Conservation (phyloP, 2,329 filamentous ascomycete genomes). For the Diplodia intermedia region DNA sequence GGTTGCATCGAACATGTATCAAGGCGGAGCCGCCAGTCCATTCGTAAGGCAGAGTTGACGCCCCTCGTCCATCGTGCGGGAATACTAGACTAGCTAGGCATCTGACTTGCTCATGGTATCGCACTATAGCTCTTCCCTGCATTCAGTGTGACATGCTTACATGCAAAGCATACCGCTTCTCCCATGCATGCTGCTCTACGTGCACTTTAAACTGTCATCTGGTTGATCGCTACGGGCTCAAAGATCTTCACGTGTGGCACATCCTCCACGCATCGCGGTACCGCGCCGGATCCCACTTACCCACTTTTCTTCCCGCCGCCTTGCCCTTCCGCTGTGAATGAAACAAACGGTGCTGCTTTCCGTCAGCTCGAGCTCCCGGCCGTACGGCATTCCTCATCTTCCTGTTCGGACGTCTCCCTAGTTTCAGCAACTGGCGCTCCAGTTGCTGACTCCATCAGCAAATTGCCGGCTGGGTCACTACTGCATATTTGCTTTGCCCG, state of each 20-base stretch:
- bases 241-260: constrained; percentile 2
- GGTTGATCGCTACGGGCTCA: neutral
- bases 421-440: neutral
- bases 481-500: neutral
- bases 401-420: neutral
- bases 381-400: neutral
- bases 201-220: neutral
- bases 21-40: neutral
- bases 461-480: neutral
- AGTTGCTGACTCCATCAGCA: neutral
- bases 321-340: neutral
- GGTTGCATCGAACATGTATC: neutral
- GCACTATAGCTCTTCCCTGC: neutral
- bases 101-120: neutral
- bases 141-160: neutral
- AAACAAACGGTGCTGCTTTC: neutral
- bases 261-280: neutral
- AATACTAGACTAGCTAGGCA: neutral
- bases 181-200: neutral
- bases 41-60: neutral
- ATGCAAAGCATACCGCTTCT: neutral
- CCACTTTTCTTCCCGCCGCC: neutral
- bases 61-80: neutral
- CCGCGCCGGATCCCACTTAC: neutral
- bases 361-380: constrained; percentile 9